Conservation (phyloP, 352 stramenopile species). For the Hyaloperonospora brassicae region DNA sequence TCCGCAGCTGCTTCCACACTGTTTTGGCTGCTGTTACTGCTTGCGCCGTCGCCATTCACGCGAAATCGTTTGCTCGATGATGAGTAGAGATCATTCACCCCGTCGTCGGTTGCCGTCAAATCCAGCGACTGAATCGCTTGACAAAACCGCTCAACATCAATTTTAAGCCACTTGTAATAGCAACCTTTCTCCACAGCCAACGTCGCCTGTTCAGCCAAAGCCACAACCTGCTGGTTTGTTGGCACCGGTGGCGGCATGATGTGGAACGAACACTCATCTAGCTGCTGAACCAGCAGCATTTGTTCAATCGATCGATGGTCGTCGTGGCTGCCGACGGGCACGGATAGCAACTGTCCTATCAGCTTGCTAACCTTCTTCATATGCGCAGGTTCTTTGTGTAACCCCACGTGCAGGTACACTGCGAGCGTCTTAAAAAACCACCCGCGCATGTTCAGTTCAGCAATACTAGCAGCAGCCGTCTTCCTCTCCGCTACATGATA, state of each 20-base stretch:
- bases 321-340: conserved; percentile 10
- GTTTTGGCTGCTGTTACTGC: conserved; percentile 28
- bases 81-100: conserved; percentile 36
- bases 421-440: conserved; percentile 80
- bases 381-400: conserved; percentile 60
- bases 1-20: conserved; percentile 31
- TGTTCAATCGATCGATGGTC: conserved; percentile 31
- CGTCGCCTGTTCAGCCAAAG: conserved; percentile 59
- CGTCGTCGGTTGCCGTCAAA: conserved; percentile 33
- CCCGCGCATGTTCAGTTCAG: conserved; percentile 67
- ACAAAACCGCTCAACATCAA: conserved; percentile 70
- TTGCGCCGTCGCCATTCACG: conserved; percentile 33
- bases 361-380: conserved; percentile 66
- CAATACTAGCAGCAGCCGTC: conserved; percentile 30
- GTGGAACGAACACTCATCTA: conserved; percentile 60
- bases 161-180: conserved; percentile 78
- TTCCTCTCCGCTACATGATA: conserved; percentile 38
- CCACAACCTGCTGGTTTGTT: conserved; percentile 59
- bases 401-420: conserved; percentile 63
- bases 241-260: conserved; percentile 52
- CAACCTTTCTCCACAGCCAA: conserved; percentile 39
- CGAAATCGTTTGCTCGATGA: conserved; percentile 47
- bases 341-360: conserved; percentile 45
- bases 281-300: conserved; percentile 61
- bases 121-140: conserved; percentile 52